Base-by-base conservation (phyloP, 768 basidiomycete genomes). In the Erythrobasidium yunnanense region DNA sequence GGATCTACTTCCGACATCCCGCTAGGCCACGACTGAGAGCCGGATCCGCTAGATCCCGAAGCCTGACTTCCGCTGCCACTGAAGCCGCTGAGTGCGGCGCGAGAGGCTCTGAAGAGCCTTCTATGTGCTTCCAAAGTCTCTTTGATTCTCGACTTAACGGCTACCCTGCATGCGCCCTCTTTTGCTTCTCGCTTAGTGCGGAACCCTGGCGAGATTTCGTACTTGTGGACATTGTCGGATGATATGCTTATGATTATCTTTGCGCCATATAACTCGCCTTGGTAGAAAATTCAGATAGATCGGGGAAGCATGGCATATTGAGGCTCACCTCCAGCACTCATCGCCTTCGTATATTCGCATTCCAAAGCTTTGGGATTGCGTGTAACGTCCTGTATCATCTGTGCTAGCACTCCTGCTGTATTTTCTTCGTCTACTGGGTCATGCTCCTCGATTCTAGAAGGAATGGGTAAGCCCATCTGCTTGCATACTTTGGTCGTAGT, bases 361-460 rank as follows among this genome's bases (percentile, higher is more conserved):
- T 46, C 18, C 6, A 63, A 27, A n/a, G 60, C 45, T 30, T 4
- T 23, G 4, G 60, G 13, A 17, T 51, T 47, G 2, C 60, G 22
- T 4, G 49, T 63, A 3, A 63, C 47, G 20, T 63, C 45, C 30
- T 63, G 60, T 13, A 63, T 49, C 23, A 63, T 29, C 32, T 63
- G 60, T 15, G 11, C 27, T 15, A 63, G 13, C 46, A 51, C 2
- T 5, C 60, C 60, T 2, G 60, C 47, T 18, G 60, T 50, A 38
- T 63, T 63, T 30, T 63, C 47, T 25, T 63, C 60, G 29, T 63
- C 60, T 11, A 51, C 42, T 2, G 60, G 46, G 38, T 63, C 60
- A 22, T 63, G 60, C 17, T 63, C 60, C 33, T 63, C 60, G 4
- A 63, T n/a, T n/a, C n/a, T 49, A 7, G 35, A 5, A 2, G 60